Base-by-base conservation (phyloP, 495 filamentous ascomycete genomes). In the Trichocladium uniseriatum region DNA sequence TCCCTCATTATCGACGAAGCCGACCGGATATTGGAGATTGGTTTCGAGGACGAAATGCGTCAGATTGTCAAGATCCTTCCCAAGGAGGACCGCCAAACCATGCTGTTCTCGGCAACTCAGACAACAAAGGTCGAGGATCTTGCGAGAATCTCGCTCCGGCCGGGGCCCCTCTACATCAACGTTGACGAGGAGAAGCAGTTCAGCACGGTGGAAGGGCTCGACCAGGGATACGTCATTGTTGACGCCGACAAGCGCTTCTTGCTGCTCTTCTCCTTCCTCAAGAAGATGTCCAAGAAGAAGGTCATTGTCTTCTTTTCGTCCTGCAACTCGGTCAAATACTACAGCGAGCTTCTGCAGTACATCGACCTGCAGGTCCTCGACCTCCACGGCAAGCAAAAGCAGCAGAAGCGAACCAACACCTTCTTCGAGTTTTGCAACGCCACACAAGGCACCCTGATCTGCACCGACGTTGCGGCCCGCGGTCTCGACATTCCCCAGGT, bases 381-480 rank as follows among this genome's bases (percentile, higher is more conserved):
- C 51, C 68, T 84, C 14, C 89, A 95, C 65, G 91, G 91, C 44
- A 95, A 96, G 67, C 87, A 94, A 69, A 97, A 97, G 69, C 92
- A 97, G 67, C 86, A 95, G 64, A 94, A 94, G 65, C 84, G 92
- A 5, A 98, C 92, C 40, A 94, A 92, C 61, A 94, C 88, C 0
- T 98, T 98, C 69, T 98, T 97, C 68, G 91, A 96, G 58, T 98
- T 97, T 73, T 89, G 86, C 69, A 98, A 98, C 64, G 90, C 92
- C 6, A 83, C 77, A 47, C 82, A 86, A 44, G 92, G 92, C 9
- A 94, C 85, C 4, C 68, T 98, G 35, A 89, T 98, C 55, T 95
- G 89, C 68, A 98, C 94, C 0, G 92, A 98, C 60, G 94, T 98
- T 52, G 92, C 94, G 32, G 94, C 92, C 7, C 73, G 92, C 55